phyloP scores from a whole-genome alignment of 2,329 filamentous ascomycete genomes.

The Calonectria hongkongensis region DNA sequence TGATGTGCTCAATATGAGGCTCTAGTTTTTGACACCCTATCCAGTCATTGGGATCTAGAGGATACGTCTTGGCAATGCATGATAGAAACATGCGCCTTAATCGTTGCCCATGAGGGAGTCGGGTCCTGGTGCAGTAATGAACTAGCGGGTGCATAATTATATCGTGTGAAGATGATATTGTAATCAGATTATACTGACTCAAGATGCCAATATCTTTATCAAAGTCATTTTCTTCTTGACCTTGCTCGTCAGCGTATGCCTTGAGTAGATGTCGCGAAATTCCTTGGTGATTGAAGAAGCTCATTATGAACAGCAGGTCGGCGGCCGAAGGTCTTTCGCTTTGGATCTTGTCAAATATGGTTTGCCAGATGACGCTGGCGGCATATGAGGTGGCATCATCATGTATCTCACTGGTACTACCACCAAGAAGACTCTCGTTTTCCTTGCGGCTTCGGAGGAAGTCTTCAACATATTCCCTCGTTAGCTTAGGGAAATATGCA shows the following conservation, averaged over 20 bases:
- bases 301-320: conserved; percentile 40
- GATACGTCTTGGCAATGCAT: conserved; percentile 8
- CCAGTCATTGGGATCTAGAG: conserved; percentile 4
- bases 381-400: conserved; percentile 37
- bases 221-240: background rate
- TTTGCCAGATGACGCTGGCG: conserved; percentile 34
- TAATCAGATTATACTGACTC: background rate
- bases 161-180: background rate
- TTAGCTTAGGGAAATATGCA: conserved; percentile 49
- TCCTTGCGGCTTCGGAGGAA: conserved; percentile 56
- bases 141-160: conserved; percentile 14
- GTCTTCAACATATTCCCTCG: conserved; percentile 56
- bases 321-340: conserved; percentile 29
- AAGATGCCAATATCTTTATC: background rate
- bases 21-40: background rate
- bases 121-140: background rate
- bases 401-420: conserved; percentile 48
- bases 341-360: conserved; percentile 37
- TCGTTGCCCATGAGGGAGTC: conserved; percentile 4
- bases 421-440: conserved; percentile 51
- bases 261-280: conserved; percentile 31
- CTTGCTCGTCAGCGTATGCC: conserved; percentile 4
- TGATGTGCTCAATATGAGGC: background rate
- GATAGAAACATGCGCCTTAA: conserved; percentile 10
- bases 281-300: conserved; percentile 40